phyloP scores from a whole-genome alignment of 2,329 filamentous ascomycete species.

The Hymenoscyphus linearis region DNA sequence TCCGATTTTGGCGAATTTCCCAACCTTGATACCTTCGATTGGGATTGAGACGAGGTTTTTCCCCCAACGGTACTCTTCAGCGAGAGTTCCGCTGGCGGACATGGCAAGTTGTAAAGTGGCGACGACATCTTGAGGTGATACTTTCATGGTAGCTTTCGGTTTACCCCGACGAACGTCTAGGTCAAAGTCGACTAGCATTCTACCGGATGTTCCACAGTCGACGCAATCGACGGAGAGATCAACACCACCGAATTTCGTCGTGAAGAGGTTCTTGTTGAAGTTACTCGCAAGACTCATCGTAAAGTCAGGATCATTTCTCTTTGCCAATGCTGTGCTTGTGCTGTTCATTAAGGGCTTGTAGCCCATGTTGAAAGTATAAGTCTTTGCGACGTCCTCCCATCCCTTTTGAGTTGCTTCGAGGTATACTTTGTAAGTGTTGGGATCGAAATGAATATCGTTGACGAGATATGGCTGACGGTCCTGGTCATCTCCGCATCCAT shows the following conservation, averaged over 20 bases:
- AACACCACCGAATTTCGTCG: neutral
- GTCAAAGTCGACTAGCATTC: constrained; percentile 2
- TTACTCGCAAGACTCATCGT: constrained; percentile 4
- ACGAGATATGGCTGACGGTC: constrained; percentile 3
- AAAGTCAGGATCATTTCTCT: constrained; percentile 2
- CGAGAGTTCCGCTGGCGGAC: neutral
- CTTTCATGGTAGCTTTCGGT: neutral
- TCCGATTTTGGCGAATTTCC: constrained; percentile 4
- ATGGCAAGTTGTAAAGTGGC: neutral
- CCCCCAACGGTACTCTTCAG: constrained; percentile 1
- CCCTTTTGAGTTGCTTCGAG: constrained; percentile 1
- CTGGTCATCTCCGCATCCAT: neutral
- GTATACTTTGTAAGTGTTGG: neutral
- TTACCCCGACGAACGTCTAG: neutral
- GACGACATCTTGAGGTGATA: constrained; percentile 3
- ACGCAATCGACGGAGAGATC: constrained; percentile 4
- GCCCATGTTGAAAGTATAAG: constrained; percentile 3
- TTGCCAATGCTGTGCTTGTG: neutral
- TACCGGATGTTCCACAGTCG: neutral
- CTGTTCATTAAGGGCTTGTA: neutral
- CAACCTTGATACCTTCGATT: constrained; percentile 4
- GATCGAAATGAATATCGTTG: neutral
- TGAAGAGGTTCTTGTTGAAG: constrained; percentile 5
- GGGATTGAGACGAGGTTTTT: constrained; percentile 3
- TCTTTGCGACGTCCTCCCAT: constrained; percentile 4